Evolutionary conservation across 129 eudicot genomes (phyloP), one percentile per base, ranked within the genome.

Genomic region (Silybum marianum): DNA sequence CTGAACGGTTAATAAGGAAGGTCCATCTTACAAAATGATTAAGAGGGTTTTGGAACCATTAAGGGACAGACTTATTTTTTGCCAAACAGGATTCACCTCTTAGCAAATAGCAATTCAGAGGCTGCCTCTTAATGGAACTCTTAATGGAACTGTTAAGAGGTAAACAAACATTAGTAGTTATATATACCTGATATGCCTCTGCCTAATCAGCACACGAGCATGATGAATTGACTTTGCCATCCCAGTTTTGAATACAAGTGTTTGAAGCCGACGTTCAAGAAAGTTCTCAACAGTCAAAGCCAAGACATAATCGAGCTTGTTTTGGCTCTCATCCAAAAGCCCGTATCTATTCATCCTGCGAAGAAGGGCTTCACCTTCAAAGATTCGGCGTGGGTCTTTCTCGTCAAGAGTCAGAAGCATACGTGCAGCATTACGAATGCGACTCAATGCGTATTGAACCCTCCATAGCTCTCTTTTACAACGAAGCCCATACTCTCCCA

Each of bases 361-460:
- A n/a, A 86, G 84, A 86, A 86, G 86, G 14, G 89, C 89, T 34
- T 82, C 89, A 21, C 89, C 89, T 28, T 86, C 89, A 74, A 86
- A 86, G 71, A 86, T 86, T 39, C 89, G 81, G 2, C 84, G 86
- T 0, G 89, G 81, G 19, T 86, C 83, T 23, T 81, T 81, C 81
- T 80, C 88, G 24, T 84, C 88, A 19, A 85, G 85, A 9, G 85
- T 85, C 0, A 85, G 73, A 81, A 82, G 84, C 80, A 67, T 82
- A 44, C 89, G 79, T 6, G 89, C 89, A 36, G 86, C 89, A 79
- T 86, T 86, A 16, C 89, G 84, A 30, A 86, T 86, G 44, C 89
- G 89, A 54, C 89, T 86, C 78, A 86, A 18, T 0, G 74, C 89
- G 46, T 86, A 86, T 30, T 86, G 89, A 28, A 86, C 89, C 81